phyloP scores from a whole-genome alignment of 345 rosid genomes.

The Brassica incana region DNA sequence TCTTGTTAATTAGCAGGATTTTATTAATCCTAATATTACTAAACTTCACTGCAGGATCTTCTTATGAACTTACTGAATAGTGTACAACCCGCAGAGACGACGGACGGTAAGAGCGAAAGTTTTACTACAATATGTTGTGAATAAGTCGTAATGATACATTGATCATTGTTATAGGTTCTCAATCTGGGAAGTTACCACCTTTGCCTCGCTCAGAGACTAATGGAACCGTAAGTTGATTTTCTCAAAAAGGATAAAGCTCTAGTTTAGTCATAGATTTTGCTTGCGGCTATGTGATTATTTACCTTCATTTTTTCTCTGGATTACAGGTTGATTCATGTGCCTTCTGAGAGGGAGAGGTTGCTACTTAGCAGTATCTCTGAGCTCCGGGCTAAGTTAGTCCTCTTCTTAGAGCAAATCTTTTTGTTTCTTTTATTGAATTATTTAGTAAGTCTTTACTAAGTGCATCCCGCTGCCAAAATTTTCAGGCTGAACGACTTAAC shows the following conservation, averaged over 20 bases:
- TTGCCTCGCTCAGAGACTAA: conserved; percentile 72
- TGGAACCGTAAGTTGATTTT: conserved; percentile 59
- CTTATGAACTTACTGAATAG: conserved; percentile 61
- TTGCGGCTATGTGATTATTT: neutral
- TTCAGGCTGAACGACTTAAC: conserved; percentile 74
- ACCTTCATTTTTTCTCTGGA: neutral
- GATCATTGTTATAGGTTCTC: conserved; percentile 52
- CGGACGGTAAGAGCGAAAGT: conserved; percentile 63
- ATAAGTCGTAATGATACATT: neutral
- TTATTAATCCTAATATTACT: neutral
- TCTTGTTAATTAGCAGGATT: neutral
- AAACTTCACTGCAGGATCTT: conserved; percentile 62
- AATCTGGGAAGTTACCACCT: conserved; percentile 84
- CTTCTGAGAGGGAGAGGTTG: conserved; percentile 72
- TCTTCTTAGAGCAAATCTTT: conserved; percentile 3
- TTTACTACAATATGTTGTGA: neutral
- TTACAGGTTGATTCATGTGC: conserved; percentile 58
- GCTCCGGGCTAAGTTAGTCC: conserved; percentile 71
- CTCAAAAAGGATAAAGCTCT: neutral
- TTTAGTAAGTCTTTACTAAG: conserved; percentile 16
- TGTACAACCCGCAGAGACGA: conserved; percentile 62
- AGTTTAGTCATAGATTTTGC: neutral
- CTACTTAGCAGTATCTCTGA: conserved; percentile 65
- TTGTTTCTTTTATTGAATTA: neutral
- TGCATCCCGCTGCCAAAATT: neutral